Conservation (phyloP, 106 monocot species). For the Chionographis japonica region DNA sequence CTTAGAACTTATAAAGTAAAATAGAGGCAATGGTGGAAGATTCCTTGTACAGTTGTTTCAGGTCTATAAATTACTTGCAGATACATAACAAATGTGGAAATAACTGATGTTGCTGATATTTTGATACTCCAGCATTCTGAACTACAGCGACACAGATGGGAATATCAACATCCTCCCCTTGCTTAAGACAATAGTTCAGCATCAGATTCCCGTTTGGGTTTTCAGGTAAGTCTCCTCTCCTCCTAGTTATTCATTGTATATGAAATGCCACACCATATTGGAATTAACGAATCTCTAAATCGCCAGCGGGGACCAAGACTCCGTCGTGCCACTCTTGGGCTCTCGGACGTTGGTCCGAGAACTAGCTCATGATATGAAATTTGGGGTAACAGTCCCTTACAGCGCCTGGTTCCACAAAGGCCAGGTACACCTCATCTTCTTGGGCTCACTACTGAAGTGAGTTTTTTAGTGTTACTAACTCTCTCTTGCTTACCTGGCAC, state of each 20-base stretch:
- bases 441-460: neutral
- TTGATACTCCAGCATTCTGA: conserved; percentile 37
- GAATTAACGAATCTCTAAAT: neutral
- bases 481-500: neutral
- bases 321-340: conserved; percentile 80
- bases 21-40: too few species aligned
- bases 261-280: neutral
- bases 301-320: conserved; percentile 95
- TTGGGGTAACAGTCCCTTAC: conserved; percentile 63
- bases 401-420: conserved; percentile 77
- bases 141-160: conserved; percentile 52
- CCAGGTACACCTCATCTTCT: conserved; percentile 48
- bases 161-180: conserved; percentile 67
- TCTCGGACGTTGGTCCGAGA: conserved; percentile 76
- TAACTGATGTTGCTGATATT: neutral
- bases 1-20: too few species aligned
- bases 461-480: neutral
- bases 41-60: too few species aligned
- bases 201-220: conserved; percentile 65
- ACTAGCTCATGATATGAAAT: conserved; percentile 58
- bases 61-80: too few species aligned
- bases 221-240: conserved; percentile 47
- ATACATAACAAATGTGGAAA: neutral
- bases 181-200: conserved; percentile 42
- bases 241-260: neutral